phyloP scores from a whole-genome alignment of 768 basidiomycete species.

The Lepiota venenata region DNA sequence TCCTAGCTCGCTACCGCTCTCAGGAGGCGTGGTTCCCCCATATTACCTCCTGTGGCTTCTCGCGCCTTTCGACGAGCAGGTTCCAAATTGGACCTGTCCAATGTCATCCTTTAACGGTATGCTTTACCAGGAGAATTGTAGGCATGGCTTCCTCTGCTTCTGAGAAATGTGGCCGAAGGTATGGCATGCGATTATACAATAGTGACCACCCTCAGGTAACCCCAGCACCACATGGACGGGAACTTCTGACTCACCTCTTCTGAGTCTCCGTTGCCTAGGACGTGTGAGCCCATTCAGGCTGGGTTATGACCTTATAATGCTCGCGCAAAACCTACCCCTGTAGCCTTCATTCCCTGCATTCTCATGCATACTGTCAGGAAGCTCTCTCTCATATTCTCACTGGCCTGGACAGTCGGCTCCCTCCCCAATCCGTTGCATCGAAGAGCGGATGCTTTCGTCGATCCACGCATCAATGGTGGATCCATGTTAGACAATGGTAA shows the following conservation, averaged over 20 bases:
- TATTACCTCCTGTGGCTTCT: not conserved
- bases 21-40: not conserved
- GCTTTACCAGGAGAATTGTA: not conserved
- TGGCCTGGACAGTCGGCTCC: conserved; percentile 2
- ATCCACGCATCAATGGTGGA: conserved; percentile 51
- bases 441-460: conserved; percentile 30
- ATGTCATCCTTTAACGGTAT: too few relatives aligned
- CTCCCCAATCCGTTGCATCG: conserved; percentile 11
- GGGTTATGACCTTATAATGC: not conserved
- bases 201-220: not conserved
- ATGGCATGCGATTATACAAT: not conserved
- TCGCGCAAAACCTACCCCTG: not conserved
- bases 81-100: too few relatives aligned
- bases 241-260: not conserved
- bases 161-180: not conserved
- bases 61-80: too few relatives aligned
- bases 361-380: conserved; percentile 1
- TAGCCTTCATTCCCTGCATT: not conserved
- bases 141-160: not conserved
- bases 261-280: not conserved
- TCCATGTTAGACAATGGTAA: conserved; percentile 60
- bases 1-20: not conserved
- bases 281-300: not conserved
- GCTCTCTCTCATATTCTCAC: not conserved
- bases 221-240: conserved; percentile 4